Percentiles rank a stretch among this genome's conserved stretches.
Evolutionary conservation across 495 filamentous ascomycete species (phyloP).

Genomic region (Wilcoxina mikolae): DNA sequence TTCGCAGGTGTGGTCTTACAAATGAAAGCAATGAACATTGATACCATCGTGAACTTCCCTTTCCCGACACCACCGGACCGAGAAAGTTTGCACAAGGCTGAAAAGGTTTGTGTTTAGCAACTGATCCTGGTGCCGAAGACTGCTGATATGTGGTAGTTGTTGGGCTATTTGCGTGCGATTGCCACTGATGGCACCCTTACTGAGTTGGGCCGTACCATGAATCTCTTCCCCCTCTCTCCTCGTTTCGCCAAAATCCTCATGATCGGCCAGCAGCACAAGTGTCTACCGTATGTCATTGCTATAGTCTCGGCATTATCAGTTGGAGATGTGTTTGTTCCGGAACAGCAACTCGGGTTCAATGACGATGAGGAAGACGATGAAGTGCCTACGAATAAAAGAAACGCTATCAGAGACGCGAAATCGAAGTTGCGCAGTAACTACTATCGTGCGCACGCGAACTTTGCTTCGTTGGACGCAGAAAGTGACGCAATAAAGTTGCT

Average conservation of each 20-base stretch:
- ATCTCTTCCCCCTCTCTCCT: constrained; percentile 75
- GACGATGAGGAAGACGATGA: constrained; percentile 32
- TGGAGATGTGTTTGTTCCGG: constrained; percentile 71
- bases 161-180: constrained; percentile 34
- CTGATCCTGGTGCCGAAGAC: constrained; percentile 29
- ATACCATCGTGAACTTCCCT: constrained; percentile 87
- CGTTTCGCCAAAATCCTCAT: constrained; percentile 81
- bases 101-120: constrained; percentile 64
- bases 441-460: constrained; percentile 58
- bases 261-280: constrained; percentile 68
- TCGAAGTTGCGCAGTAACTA: constrained; percentile 49
- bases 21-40: constrained; percentile 87
- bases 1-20: constrained; percentile 61
- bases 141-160: constrained; percentile 14
- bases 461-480: constrained; percentile 64
- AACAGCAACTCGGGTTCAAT: constrained; percentile 55
- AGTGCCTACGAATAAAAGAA: constrained; percentile 19
- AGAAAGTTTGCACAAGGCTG: constrained; percentile 64
- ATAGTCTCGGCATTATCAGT: constrained; percentile 80
- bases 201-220: constrained; percentile 56
- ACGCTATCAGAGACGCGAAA: not conserved
- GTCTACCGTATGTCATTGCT: constrained; percentile 74
- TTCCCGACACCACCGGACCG: constrained; percentile 86
- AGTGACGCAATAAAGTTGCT: constrained; percentile 85
- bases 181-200: constrained; percentile 19